These are phyloP conservation scores for Syncephalastrum racemosum DNA, from an alignment of 371 early-diverging fungal genomes.

Conservation along the genomic window DNA sequence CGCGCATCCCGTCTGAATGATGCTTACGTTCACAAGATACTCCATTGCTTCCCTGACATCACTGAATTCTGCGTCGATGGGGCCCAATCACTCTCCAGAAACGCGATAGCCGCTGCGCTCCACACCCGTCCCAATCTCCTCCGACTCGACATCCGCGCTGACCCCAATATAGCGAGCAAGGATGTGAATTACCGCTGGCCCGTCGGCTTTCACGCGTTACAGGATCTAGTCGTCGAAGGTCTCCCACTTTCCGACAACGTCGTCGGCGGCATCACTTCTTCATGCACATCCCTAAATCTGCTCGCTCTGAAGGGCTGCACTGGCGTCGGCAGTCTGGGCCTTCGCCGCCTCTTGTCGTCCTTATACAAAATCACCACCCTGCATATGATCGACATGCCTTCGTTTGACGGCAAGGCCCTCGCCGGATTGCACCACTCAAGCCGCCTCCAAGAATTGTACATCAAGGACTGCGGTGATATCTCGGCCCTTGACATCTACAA, in stretches of 20 bases:
- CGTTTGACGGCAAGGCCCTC: slow-evolving; percentile 9
- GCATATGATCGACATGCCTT: slow-evolving; percentile 18
- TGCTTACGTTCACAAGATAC: slow-evolving; percentile 7
- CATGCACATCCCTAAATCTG: neutral
- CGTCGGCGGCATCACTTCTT: slow-evolving; percentile 2
- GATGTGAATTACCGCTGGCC: neutral
- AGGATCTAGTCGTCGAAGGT: slow-evolving; percentile 14
- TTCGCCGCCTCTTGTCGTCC: slow-evolving; percentile 1
- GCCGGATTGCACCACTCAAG: slow-evolving; percentile 1
- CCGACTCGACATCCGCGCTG: slow-evolving; percentile 30
- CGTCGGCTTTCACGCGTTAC: neutral
- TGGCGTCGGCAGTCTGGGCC: neutral
- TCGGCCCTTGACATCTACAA: slow-evolving; percentile 16
- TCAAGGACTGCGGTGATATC: slow-evolving; percentile 21
- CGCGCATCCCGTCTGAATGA: slow-evolving; percentile 18
- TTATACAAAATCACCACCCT: neutral
- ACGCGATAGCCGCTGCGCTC: slow-evolving; percentile 12
- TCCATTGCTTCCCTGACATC: slow-evolving; percentile 22
- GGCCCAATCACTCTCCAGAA: slow-evolving; percentile 5
- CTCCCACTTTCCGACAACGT: slow-evolving; percentile 3
- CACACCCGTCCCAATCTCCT: slow-evolving; percentile 16
- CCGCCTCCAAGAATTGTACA: slow-evolving; percentile 6
- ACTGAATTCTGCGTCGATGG: slow-evolving; percentile 25
- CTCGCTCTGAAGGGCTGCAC: slow-evolving; percentile 16
- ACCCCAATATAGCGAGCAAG: neutral